Base-by-base conservation (phyloP, 2,329 filamentous ascomycete genomes). In the Fusarium agapanthi region DNA sequence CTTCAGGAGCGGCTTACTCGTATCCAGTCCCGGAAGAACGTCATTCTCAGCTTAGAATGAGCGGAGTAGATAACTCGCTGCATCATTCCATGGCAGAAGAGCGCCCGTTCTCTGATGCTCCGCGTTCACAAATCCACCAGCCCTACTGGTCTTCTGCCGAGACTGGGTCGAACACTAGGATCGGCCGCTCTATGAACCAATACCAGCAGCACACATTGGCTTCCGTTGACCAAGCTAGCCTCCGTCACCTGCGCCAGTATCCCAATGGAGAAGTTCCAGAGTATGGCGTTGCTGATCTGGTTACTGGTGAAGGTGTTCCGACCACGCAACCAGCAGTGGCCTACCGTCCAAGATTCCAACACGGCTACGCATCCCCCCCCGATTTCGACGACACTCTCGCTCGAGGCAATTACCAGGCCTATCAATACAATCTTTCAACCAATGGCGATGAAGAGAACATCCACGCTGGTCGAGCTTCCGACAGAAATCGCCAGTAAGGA, bases 101-200 rank as follows among this genome's bases (percentile, higher is more conserved):
- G 37, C 35, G 43, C 35, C 30, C 53, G 16, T 56, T 50, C 43
- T 24, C 22, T 26, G 35, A 58, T n/a, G 22, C 54, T 45, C 53
- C 37, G 43, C 61, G 34, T 45, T 54, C 51, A 43, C 69, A 67
- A 59, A 57, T 18, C 41, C 61, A 65, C 37, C 53, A 73, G 37
- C 70, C 51, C 30, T 58, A 56, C 60, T 71, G 69, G 65, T 53
- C 63, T 56, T 18, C 61, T 41, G 50, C 40, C n/a, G 70, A 67
- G 43, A 43, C 65, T 56, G 57, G 43, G 35, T 48, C 61, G 37
- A 71, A 56, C 61, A 48, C 71, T 28, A 37, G 61, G 56, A 58
- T 65, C 65, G 61, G 65, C 44, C 65, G 56, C 66, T 59, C 56
- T 61, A 32, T 34, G 43, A 57, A 50, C 66, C 65, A 66, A 56